Percentiles rank a stretch among this genome's conserved stretches.
Evolutionary conservation across 306 rosid species (phyloP).

Genomic region (Vigna reflexopilosa): DNA sequence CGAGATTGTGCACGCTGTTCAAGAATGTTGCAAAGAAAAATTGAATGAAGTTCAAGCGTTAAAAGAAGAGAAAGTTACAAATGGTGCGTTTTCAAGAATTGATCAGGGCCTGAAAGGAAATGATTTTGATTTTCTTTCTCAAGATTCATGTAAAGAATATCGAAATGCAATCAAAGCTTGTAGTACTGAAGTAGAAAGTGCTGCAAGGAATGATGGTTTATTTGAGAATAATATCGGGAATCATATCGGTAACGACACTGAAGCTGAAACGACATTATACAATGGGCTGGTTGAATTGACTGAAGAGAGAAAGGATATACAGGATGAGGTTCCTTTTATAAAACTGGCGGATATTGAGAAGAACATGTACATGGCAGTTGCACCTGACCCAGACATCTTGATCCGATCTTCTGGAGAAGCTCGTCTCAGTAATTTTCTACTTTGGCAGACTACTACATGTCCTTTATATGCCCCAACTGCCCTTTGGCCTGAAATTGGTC

Average conservation of each 20-base stretch:
- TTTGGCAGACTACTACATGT: constrained; percentile 73
- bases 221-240: constrained; percentile 26
- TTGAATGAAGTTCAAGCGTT: constrained; percentile 51
- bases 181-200: constrained; percentile 17
- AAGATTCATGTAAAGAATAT: constrained; percentile 40
- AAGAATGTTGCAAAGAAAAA: constrained; percentile 66
- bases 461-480: constrained; percentile 71
- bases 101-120: constrained; percentile 40
- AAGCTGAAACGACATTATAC: constrained; percentile 44
- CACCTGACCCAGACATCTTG: constrained; percentile 78
- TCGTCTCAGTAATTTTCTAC: constrained; percentile 83
- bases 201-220: constrained; percentile 32
- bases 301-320: constrained; percentile 38
- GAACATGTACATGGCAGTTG: constrained; percentile 77
- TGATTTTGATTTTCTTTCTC: constrained; percentile 39
- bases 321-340: constrained; percentile 47
- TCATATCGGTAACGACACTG: not conserved
- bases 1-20: constrained; percentile 69
- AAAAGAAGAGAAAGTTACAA: constrained; percentile 37
- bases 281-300: constrained; percentile 37
- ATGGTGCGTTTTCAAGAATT: constrained; percentile 41
- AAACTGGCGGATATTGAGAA: constrained; percentile 68
- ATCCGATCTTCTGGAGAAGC: constrained; percentile 72
- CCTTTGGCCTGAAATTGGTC: constrained; percentile 84
- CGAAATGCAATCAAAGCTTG: constrained; percentile 34